Conservation (phyloP, 345 rosid species). For the Erucastrum elatum region DNA sequence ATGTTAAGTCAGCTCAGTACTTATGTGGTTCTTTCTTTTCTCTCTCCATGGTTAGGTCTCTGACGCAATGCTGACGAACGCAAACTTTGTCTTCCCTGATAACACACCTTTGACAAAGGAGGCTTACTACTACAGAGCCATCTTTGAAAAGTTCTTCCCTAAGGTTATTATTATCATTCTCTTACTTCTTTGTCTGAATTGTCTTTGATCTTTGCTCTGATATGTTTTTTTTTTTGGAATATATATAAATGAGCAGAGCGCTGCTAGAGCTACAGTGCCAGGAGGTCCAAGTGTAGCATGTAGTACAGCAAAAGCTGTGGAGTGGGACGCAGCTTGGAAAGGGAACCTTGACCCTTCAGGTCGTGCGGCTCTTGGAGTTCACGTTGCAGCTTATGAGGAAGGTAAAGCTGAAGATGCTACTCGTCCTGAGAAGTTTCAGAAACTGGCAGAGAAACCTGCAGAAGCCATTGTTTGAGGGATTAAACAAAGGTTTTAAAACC, state of each 20-base stretch:
- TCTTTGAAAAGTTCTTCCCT: constrained; percentile 77
- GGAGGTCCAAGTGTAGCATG: constrained; percentile 91
- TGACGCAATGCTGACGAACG: constrained; percentile 71
- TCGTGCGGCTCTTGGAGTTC: constrained; percentile 85
- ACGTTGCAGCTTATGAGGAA: constrained; percentile 58
- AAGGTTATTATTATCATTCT: constrained; percentile 48
- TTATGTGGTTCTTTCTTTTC: background rate
- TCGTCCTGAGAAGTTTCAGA: constrained; percentile 38
- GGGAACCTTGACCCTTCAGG: constrained; percentile 85
- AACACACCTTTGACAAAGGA: constrained; percentile 83
- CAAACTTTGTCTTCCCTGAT: constrained; percentile 75
- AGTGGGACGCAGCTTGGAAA: constrained; percentile 85
- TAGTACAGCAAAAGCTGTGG: constrained; percentile 84
- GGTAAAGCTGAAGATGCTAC: constrained; percentile 22
- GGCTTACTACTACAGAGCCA: constrained; percentile 74
- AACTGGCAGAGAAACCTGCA: constrained; percentile 37
- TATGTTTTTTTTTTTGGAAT: constrained; percentile 19
- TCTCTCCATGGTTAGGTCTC: constrained; percentile 57
- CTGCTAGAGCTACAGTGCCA: constrained; percentile 81
- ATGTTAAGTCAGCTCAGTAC: background rate
- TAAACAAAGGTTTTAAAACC: constrained; percentile 5
- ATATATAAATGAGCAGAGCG: constrained; percentile 51
- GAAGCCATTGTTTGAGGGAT: constrained; percentile 36
- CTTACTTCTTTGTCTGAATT: background rate
- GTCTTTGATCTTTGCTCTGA: constrained; percentile 13